Evolutionary conservation across 108 stramenopile species (phyloP).

Genomic region (Asterionellopsis glacialis): DNA sequence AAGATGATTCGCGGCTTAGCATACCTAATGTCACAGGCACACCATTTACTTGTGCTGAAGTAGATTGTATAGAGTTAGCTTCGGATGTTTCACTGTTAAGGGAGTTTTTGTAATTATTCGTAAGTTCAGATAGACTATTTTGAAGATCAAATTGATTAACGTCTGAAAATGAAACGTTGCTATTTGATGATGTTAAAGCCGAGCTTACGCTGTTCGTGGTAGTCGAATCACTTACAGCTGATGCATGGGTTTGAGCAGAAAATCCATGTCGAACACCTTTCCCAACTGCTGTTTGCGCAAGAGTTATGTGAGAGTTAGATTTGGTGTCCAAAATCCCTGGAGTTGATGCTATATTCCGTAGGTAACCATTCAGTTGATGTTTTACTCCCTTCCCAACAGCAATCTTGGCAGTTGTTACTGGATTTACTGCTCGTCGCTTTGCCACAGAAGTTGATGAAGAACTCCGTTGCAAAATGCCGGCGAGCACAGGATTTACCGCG

Average conservation of each 20-base stretch:
- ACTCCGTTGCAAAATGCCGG: slow-evolving; percentile 28
- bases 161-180: slow-evolving; percentile 27
- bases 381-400: slow-evolving; percentile 28
- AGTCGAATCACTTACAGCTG: slow-evolving; percentile 9
- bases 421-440: too few species aligned
- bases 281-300: slow-evolving; percentile 50
- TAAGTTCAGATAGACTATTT: slow-evolving; percentile 47
- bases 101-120: slow-evolving; percentile 48
- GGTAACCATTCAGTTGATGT: slow-evolving; percentile 33
- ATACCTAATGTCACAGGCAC: slow-evolving; percentile 19
- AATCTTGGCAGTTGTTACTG: neutral
- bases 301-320: slow-evolving; percentile 7
- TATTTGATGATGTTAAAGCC: slow-evolving; percentile 1
- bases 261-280: slow-evolving; percentile 50
- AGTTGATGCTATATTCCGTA: slow-evolving; percentile 4
- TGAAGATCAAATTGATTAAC: slow-evolving; percentile 37
- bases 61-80: neutral
- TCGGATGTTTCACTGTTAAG: slow-evolving; percentile 6
- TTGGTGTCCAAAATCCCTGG: neutral
- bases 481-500: slow-evolving; percentile 31
- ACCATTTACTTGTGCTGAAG: neutral
- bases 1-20: slow-evolving; percentile 60
- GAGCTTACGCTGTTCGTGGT: slow-evolving; percentile 17
- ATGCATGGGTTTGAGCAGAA: neutral
- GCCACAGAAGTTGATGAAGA: neutral